Conservation (phyloP, 1,139 yeast species). For the Tardiomyces blankii region DNA sequence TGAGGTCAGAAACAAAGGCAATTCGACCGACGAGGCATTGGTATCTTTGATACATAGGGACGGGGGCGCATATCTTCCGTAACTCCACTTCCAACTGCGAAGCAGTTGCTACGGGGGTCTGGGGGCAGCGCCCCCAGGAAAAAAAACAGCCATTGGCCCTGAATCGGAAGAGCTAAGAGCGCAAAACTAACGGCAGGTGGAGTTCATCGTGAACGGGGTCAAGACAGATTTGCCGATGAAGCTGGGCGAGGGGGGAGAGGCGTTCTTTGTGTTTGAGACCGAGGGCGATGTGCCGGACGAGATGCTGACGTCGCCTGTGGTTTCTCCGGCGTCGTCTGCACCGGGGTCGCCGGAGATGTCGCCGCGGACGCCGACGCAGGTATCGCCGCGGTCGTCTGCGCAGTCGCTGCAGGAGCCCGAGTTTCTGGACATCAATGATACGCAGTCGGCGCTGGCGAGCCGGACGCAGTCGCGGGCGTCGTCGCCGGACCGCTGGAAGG, state of each 20-base stretch:
- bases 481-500: neutral
- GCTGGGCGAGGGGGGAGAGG: slow-evolving; percentile 96
- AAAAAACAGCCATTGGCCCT: too few species aligned
- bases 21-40: too few species aligned
- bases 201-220: slow-evolving; percentile 72
- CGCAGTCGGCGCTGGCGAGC: slow-evolving; percentile 1
- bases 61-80: too few species aligned
- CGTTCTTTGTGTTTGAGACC: slow-evolving; percentile 92
- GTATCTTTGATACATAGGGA: too few species aligned
- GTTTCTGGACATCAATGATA: slow-evolving; percentile 30
- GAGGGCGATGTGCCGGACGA: slow-evolving; percentile 60
- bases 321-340: slow-evolving; percentile 57
- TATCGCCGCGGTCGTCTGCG: slow-evolving; percentile 11
- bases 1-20: too few species aligned
- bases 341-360: slow-evolving; percentile 9
- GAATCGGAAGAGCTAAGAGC: neutral
- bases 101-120: too few species aligned
- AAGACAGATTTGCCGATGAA: slow-evolving; percentile 88
- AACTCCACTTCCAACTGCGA: too few species aligned
- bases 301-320: slow-evolving; percentile 82
- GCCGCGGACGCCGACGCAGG: slow-evolving; percentile 5
- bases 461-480: neutral
- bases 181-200: slow-evolving; percentile 32
- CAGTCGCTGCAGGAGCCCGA: slow-evolving; percentile 42
- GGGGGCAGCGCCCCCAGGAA: too few species aligned